Percentiles rank a stretch among this genome's conserved stretches.
Evolutionary conservation across 352 stramenopile genomes (phyloP).

Genomic region (Phytophthora syringae): DNA sequence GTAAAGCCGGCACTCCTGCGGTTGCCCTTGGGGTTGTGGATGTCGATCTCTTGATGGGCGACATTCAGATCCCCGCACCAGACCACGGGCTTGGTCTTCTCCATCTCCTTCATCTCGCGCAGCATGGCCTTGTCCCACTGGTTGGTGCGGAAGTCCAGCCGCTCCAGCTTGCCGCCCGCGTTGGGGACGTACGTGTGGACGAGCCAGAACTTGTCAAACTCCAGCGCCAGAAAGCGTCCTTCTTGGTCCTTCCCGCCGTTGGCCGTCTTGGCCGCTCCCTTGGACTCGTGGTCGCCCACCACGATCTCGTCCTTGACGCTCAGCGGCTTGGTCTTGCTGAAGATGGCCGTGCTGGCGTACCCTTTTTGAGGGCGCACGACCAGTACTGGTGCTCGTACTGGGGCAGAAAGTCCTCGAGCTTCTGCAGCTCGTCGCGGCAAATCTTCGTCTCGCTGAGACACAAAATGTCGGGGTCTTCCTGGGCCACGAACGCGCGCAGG

Average conservation of each 20-base stretch:
- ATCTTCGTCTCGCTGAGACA: constrained; percentile 91
- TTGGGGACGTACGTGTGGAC: constrained; percentile 90
- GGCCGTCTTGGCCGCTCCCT: constrained; percentile 18
- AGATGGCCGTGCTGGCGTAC: constrained; percentile 76
- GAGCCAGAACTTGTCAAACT: constrained; percentile 81
- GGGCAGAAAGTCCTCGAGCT: constrained; percentile 75
- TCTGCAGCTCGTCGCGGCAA: constrained; percentile 67
- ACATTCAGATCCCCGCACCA: constrained; percentile 90
- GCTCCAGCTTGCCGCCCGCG: constrained; percentile 72
- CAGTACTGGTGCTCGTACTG: constrained; percentile 84
- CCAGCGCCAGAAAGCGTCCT: constrained; percentile 80
- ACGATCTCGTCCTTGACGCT: constrained; percentile 75
- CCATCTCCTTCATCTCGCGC: constrained; percentile 69
- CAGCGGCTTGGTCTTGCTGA: constrained; percentile 77
- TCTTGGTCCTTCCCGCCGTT: constrained; percentile 67
- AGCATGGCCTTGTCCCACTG: constrained; percentile 84
- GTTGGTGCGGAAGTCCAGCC: constrained; percentile 72
- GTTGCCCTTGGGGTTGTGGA: constrained; percentile 87
- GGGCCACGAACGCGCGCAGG: constrained; percentile 74
- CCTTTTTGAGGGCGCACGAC: constrained; percentile 83
- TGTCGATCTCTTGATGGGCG: constrained; percentile 89
- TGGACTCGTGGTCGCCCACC: constrained; percentile 44
- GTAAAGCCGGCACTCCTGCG: constrained; percentile 81
- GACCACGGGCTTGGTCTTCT: constrained; percentile 79
- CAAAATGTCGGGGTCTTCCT: constrained; percentile 83